Base-by-base conservation (phyloP, 352 stramenopile species). In the Phytopythium mirpurense region DNA sequence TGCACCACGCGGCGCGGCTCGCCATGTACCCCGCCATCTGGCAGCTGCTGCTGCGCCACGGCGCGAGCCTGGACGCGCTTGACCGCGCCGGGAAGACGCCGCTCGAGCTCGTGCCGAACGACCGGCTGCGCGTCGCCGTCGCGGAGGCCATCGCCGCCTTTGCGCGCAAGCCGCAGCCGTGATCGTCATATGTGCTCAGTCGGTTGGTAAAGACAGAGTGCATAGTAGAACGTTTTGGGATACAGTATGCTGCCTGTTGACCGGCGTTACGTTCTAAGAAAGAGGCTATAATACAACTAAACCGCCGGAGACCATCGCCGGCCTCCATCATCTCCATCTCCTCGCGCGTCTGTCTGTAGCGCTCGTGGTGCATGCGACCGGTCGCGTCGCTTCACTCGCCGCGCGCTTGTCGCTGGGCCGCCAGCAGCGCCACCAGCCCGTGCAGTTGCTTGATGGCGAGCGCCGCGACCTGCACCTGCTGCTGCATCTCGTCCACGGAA, bases 91-190 rank as follows among this genome's bases (percentile, higher is more conserved):
- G 65, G 0, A 47, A 62, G 27, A 73, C 65, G 21, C 61, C 65
- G 3, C 60, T 70, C 34, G 65, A 73, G 56, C 57, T 69, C 14
- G 59, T 73, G 12, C 57, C 64, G 2, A 59, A 72, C 24, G 63
- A 63, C 7, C 51, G 56, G 18, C 32, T 68, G 16, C 64, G 60
- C 54, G 60, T 56, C 37, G 59, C 64, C 3, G 51, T 72, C 15
- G 48, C 41, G 12, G 40, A 66, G 23, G 54, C 65, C 26, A 34
- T 51, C 16, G 24, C 8, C 6, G 44, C 44, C 15, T 36, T 27
- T 18, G 6, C 23, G 26, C 26, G 8, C 26, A 15, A 24, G 9
- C 23, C 10, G 27, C 16, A 29, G 14, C 6, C 32, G 2, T 36
- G 32, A 16, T 36, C 7, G 6, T 5, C 11, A 10, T 9, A 32